Evolutionary conservation across 805 yeast species (phyloP).

Genomic region (Suhomyces pyralidae): DNA sequence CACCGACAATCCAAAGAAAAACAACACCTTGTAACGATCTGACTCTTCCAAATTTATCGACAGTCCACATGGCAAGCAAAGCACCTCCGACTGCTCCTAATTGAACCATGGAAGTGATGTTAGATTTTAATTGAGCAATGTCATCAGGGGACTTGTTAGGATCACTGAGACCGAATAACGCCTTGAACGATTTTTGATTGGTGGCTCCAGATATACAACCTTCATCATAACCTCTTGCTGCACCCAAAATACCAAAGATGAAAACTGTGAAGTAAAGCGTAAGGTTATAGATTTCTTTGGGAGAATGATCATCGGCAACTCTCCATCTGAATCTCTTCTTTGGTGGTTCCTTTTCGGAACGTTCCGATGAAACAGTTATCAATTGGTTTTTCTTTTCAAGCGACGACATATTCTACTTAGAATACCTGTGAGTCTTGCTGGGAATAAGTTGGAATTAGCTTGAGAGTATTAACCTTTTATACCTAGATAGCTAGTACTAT

Average conservation of each 20-base stretch:
- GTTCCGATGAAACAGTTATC: background rate
- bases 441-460: background rate
- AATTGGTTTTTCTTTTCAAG: background rate
- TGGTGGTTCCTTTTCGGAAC: background rate
- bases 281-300: slow-evolving; percentile 46
- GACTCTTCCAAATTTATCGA: slow-evolving; percentile 52
- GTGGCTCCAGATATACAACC: slow-evolving; percentile 48
- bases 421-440: background rate
- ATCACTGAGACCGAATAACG: slow-evolving; percentile 45
- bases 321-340: slow-evolving; percentile 17
- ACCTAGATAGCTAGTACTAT: background rate
- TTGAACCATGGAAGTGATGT: slow-evolving; percentile 58
- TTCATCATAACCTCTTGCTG: slow-evolving; percentile 58
- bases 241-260: slow-evolving; percentile 54
- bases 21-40: slow-evolving; percentile 45
- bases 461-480: background rate
- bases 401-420: background rate
- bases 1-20: slow-evolving; percentile 35
- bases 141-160: slow-evolving; percentile 27
- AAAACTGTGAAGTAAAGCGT: slow-evolving; percentile 44
- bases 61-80: slow-evolving; percentile 44
- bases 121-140: slow-evolving; percentile 48
- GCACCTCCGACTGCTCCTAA: slow-evolving; percentile 56
- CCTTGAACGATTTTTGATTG: slow-evolving; percentile 41
- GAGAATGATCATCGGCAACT: slow-evolving; percentile 30